Evolutionary conservation across 2,329 filamentous ascomycete species (phyloP), one percentile per base, ranked within the genome.

Genomic region (Colletotrichum tropicale): DNA sequence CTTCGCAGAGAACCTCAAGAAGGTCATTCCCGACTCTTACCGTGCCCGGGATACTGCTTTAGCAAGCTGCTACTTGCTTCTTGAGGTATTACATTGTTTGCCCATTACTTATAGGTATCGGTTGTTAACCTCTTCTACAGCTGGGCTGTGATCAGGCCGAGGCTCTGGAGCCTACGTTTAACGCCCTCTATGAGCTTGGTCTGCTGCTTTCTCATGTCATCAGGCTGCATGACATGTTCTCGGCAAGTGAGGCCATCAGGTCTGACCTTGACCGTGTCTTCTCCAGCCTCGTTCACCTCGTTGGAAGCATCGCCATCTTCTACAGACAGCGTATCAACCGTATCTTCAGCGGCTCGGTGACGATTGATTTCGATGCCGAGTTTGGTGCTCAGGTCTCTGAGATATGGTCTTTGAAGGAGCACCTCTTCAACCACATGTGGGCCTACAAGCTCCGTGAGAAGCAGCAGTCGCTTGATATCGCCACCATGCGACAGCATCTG

Each of bases 131-230:
- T 26, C 9, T 9, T 28, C 6, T 58, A 55, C 61, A 86, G 85
- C 83, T 86, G 52, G 85, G 85, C 1, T 83, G 84, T 36, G 76
- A 80, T 7, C 85, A 86, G 75, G 84, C 84, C 9, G 78, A 81
- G 24, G 83, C 85, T 3, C 80, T 87, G 5, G 78, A 84, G 5
- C 84, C 85, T 2, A 86, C 84, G 0, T 86, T 87, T 72, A 81
- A 83, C 30, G 82, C 83, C 1, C 76, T 86, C 0, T 85, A 86
- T 62, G 84, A 86, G 70, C 80, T 87, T 3, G 83, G 83, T 3
- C 80, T 85, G 66, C 78, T 87, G 6, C 82, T 86, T 7, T 81
- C 82, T 8, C 82, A 83, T 60, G 80, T 85, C 36, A 81, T 83
- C 24, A 83, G 84, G 36, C 83, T 86, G n/a, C 81, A 80, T 1